These are phyloP conservation scores for Paramecium bursaria DNA, from an alignment of 73 alveolate genomes.

Conservation along the genomic window DNA sequence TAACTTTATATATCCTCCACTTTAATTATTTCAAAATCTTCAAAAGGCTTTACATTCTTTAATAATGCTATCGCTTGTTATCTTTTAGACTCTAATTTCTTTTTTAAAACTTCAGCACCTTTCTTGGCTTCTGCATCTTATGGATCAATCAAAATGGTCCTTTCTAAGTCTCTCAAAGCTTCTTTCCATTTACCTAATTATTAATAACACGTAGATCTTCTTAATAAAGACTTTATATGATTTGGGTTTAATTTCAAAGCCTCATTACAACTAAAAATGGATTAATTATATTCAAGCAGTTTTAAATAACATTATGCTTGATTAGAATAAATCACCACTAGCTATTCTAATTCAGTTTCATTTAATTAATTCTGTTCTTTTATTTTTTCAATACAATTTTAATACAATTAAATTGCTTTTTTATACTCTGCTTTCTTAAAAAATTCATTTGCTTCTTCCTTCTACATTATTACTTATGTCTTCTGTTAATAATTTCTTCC, in stretches of 20 bases:
- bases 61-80: background rate
- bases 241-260: background rate
- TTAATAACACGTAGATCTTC: background rate
- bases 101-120: background rate
- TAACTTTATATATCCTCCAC: background rate
- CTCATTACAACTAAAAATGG: background rate
- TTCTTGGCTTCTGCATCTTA: background rate
- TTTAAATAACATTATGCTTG: background rate
- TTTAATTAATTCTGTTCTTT: background rate
- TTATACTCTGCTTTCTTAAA: background rate
- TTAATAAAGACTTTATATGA: conserved; percentile 1
- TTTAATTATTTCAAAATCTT: background rate
- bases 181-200: background rate
- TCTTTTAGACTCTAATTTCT: background rate
- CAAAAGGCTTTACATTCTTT: background rate
- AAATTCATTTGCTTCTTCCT: background rate
- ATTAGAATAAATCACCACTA: background rate
- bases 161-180: conserved; percentile 15
- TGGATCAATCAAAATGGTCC: background rate
- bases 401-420: background rate
- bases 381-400: background rate
- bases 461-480: background rate
- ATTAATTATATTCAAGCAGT: background rate
- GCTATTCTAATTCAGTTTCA: conserved; percentile 9
- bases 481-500: conserved; percentile 1